These are phyloP conservation scores for Coniferiporia sulphurascens DNA, from an alignment of 1,284 basidiomycete species.

Conservation along the genomic window DNA sequence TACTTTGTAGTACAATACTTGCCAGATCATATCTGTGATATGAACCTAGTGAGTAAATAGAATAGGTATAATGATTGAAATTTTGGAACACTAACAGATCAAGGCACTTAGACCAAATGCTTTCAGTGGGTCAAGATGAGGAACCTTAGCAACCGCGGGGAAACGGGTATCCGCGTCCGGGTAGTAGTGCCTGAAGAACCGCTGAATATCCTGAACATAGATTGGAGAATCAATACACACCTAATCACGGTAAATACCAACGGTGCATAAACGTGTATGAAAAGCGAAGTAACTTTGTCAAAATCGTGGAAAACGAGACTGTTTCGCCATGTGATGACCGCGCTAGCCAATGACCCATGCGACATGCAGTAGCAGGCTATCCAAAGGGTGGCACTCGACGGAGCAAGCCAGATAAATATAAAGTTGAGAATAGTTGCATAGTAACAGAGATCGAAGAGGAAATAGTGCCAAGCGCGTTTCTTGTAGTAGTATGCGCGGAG, in stretches of 20 bases:
- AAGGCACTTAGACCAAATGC: constrained; percentile 66
- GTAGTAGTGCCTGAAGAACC: constrained; percentile 70
- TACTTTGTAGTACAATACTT: constrained; percentile 86
- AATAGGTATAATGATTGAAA: background rate
- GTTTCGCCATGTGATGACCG: constrained; percentile 95
- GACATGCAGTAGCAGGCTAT: constrained; percentile 86
- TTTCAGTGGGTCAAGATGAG: constrained; percentile 54
- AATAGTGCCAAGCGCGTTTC: constrained; percentile 88
- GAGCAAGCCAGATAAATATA: constrained; percentile 82
- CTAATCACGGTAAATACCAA: constrained; percentile 84
- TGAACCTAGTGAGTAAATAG: constrained; percentile 13
- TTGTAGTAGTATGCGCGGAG: constrained; percentile 81
- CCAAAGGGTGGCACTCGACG: constrained; percentile 68
- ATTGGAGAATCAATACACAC: constrained; percentile 37
- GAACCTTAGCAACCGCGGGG: constrained; percentile 70
- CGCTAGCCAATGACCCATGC: constrained; percentile 84
- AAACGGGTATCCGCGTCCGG: constrained; percentile 70
- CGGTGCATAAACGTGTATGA: constrained; percentile 87
- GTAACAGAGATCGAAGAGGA: constrained; percentile 91
- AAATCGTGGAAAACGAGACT: constrained; percentile 93
- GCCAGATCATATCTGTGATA: constrained; percentile 77
- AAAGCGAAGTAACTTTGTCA: constrained; percentile 89
- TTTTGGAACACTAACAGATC: constrained; percentile 52
- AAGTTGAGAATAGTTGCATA: constrained; percentile 87
- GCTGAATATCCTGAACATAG: constrained; percentile 10